Evolutionary conservation across 306 rosid species (phyloP).

Genomic region (Ammopiptanthus mongolicus): DNA sequence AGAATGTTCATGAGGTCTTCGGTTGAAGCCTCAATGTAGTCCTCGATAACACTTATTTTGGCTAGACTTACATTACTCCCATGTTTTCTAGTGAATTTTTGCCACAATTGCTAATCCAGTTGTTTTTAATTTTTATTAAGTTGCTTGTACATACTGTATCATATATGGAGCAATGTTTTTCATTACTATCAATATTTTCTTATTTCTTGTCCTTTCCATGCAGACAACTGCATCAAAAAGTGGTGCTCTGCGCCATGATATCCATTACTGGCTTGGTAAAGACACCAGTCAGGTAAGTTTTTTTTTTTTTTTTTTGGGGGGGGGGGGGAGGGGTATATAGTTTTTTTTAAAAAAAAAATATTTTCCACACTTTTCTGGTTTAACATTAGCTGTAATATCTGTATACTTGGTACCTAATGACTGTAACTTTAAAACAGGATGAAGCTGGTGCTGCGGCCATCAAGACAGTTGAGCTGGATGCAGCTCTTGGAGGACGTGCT

Average conservation of each 20-base stretch:
- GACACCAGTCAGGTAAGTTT: constrained; percentile 72
- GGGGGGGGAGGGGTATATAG: not conserved
- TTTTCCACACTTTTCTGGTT: not conserved
- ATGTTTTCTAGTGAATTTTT: constrained; percentile 14
- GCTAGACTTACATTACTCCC: not conserved
- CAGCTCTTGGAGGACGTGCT: constrained; percentile 96
- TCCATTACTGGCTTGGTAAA: constrained; percentile 95
- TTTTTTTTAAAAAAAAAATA: not conserved
- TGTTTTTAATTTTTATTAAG: not conserved
- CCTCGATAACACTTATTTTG: not conserved
- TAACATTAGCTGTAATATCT: not conserved
- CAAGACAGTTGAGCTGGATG: constrained; percentile 92
- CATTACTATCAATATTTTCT: not conserved
- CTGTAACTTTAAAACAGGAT: constrained; percentile 46
- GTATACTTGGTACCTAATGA: constrained; percentile 9
- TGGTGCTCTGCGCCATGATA: constrained; percentile 80
- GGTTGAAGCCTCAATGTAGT: not conserved
- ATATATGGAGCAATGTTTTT: not conserved
- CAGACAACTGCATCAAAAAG: constrained; percentile 81
- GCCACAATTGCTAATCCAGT: not conserved
- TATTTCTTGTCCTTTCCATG: constrained; percentile 13
- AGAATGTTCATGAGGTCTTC: not conserved
- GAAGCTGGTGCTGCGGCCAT: constrained; percentile 92
- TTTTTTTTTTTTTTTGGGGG: not conserved
- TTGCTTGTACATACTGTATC: not conserved